Evolutionary conservation across 1,139 yeast genomes (phyloP), one percentile per base, ranked within the genome.

Genomic region (Saccharomycopsis crataegensis): DNA sequence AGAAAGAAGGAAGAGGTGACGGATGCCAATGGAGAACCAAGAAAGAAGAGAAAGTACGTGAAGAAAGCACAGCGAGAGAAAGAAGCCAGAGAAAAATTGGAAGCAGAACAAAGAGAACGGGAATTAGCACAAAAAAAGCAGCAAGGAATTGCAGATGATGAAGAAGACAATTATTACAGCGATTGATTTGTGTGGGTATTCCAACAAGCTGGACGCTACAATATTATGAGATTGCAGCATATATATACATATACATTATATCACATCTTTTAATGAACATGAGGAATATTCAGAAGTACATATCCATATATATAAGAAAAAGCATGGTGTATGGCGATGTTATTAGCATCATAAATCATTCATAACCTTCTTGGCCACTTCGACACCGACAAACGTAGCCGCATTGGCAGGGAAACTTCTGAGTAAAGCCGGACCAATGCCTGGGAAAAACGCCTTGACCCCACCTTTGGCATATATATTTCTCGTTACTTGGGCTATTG

Each of bases 371-470:
- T 84, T 87, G 12, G 96, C 90, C 57, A 91, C 66, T 68, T 93
- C 99, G 46, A 93, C 98, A 53, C 98, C 99, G 48, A 90, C 79
- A 73, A 93, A 93, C 2, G 98, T 91, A 22, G 98, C 98, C 17
- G 98, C 98, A 68, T 93, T 93, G 31, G 98, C 97, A 2, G 98
- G 98, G 86, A 93, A 91, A 33, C 96, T 85, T 68, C 99, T 80
- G 46, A 90, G 81, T 64, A 93, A 74, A 1, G 98, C 98, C 11
- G 99, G 98, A 0, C 96, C 98, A 37, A 93, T 77, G 57, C 98
- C 98, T 1, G 98, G 98, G 89, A 90, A 93, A 74, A 93, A 93
- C 0, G 95, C 96, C 67, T 83, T 86, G 61, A 90, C 61, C 33
- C 98, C 98, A 45, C 93, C 94, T 59, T 80, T 78, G 66, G 65